Evolutionary conservation across 169 alveolate genomes (phyloP).

Genomic region (Eimeria sp.): DNA sequence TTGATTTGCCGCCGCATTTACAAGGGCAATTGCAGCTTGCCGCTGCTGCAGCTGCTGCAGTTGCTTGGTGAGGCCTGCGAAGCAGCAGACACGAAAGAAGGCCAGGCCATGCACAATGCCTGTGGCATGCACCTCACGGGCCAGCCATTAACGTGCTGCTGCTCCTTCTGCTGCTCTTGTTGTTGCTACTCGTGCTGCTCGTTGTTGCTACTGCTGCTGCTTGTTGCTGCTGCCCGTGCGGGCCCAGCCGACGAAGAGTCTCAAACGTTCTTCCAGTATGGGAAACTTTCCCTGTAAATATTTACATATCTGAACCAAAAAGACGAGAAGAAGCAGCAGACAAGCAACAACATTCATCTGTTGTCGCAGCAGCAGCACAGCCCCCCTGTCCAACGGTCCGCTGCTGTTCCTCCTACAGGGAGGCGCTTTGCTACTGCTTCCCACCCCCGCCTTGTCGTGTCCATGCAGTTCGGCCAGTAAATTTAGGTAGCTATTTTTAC

Average conservation of each 20-base stretch:
- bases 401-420: background rate
- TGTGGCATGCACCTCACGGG: background rate
- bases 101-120: background rate
- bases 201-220: background rate
- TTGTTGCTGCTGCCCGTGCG: background rate
- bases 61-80: background rate
- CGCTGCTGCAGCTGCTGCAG: slow-evolving; percentile 4
- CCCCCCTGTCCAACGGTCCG: slow-evolving; percentile 28
- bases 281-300: background rate
- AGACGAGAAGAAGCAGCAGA: background rate
- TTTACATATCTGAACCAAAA: too few species aligned
- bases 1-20: background rate
- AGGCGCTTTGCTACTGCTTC: too few species aligned
- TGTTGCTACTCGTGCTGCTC: background rate
- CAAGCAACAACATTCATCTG: background rate
- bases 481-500: too few species aligned
- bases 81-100: background rate
- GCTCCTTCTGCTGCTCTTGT: background rate
- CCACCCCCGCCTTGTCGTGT: too few species aligned
- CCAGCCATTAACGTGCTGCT: background rate
- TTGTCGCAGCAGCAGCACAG: slow-evolving; percentile 3
- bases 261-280: too few species aligned
- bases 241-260: too few species aligned
- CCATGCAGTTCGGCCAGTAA: too few species aligned
- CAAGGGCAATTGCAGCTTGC: background rate